Conservation (phyloP, 108 stramenopile species). For the Poteriospumella lacustris region DNA sequence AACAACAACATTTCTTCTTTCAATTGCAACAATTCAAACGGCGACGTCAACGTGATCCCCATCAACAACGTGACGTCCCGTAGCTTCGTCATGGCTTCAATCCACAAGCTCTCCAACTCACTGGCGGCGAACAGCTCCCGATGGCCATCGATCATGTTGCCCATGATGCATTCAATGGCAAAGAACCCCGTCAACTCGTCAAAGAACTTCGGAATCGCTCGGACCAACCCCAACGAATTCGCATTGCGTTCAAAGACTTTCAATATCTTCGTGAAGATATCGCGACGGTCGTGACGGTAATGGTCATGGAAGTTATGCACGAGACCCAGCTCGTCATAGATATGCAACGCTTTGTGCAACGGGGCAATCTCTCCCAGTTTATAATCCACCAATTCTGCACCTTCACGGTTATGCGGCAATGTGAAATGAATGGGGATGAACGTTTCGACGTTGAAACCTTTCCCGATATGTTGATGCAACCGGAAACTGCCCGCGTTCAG, state of each 20-base stretch:
- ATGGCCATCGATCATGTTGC: background rate
- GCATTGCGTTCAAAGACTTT: background rate
- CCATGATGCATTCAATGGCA: background rate
- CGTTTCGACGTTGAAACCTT: background rate
- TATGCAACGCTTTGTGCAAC: background rate
- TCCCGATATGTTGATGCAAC: background rate
- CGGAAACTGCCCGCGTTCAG: background rate
- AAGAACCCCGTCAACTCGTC: slow-evolving; percentile 12
- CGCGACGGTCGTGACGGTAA: background rate
- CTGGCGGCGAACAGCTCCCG: background rate
- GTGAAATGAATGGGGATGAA: background rate
- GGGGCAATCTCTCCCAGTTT: background rate
- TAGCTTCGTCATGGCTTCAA: background rate
- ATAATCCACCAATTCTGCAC: background rate
- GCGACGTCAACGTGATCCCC: background rate
- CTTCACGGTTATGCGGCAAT: background rate
- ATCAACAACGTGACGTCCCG: background rate
- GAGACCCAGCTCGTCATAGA: background rate
- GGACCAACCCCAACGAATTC: background rate
- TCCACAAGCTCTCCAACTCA: background rate
- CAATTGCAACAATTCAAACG: background rate
- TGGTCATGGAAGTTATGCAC: background rate
- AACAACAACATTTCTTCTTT: slow-evolving; percentile 28
- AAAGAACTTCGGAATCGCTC: background rate
- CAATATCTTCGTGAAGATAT: background rate